phyloP scores from a whole-genome alignment of 805 yeast genomes.

The Kodamaea neixiangensis region DNA sequence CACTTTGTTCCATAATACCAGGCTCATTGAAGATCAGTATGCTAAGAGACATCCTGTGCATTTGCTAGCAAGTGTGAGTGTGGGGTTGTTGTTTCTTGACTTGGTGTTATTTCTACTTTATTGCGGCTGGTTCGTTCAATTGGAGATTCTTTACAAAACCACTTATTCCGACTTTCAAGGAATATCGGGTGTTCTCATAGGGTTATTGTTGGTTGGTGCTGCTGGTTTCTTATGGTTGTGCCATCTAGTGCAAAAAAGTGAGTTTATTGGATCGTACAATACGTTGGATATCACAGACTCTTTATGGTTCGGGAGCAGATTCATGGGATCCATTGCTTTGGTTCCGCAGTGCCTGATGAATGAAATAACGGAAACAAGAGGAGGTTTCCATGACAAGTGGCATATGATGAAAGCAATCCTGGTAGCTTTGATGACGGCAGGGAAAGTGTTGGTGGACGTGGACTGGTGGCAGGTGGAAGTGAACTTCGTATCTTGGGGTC shows the following conservation, averaged over 20 bases:
- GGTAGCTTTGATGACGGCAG: background rate
- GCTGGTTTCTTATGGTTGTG: slow-evolving; percentile 11
- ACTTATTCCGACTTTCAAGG: slow-evolving; percentile 37
- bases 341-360: slow-evolving; percentile 37
- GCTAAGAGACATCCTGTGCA: slow-evolving; percentile 36
- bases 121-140: slow-evolving; percentile 25
- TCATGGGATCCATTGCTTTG: slow-evolving; percentile 24
- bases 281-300: slow-evolving; percentile 44
- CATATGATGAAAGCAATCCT: background rate
- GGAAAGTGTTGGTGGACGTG: background rate
- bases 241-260: slow-evolving; percentile 1
- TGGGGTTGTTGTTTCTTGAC: slow-evolving; percentile 19
- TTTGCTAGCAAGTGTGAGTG: slow-evolving; percentile 23
- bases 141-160: slow-evolving; percentile 22
- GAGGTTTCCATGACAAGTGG: slow-evolving; percentile 7
- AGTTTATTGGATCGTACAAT: slow-evolving; percentile 19
- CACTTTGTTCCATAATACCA: slow-evolving; percentile 1
- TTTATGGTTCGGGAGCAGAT: slow-evolving; percentile 38
- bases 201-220: slow-evolving; percentile 6
- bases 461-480: slow-evolving; percentile 8
- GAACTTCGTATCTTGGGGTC: slow-evolving; percentile 5
- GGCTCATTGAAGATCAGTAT: slow-evolving; percentile 13
- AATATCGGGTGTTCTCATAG: slow-evolving; percentile 22
- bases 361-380: slow-evolving; percentile 8
- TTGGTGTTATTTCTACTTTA: slow-evolving; percentile 12